Base-by-base conservation (phyloP, 2,329 filamentous ascomycete genomes). In the Phialophora macrospora region DNA sequence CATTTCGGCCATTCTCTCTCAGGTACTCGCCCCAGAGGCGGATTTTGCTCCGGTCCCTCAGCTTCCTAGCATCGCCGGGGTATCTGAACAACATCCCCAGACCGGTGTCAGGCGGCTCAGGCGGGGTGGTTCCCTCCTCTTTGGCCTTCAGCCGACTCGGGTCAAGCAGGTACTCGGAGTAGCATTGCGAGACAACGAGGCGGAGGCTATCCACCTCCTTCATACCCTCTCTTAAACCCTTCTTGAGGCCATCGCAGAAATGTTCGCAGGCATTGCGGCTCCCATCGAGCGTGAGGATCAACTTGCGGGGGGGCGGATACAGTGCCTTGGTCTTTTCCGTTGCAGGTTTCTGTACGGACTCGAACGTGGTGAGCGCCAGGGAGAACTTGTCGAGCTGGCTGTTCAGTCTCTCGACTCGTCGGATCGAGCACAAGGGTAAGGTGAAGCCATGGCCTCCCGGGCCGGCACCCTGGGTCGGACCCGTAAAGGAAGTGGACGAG, bases 401-500 rank as follows among this genome's bases (percentile, higher is more conserved):
- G 75, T 97, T 94, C 63, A 99, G 82, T 64, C 95, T 86, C 81
- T 99, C 95, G 24, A 99, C 95, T 59, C 93, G 85, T 68, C 95
- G 86, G 73, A 99, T 94, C 60, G 92, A 91, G 77, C 91, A 97
- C 24, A 99, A 84, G 4, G 95, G 95, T 62, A 98, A 87, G 1
- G 92, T 97, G 78, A 99, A 98, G 66, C 95, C 95, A 82, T 97
- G 97, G 46, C 93, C 94, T 62, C 92, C 91, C 3, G 95, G 94
- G 0, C 95, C 95, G 24, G 91, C 92, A 65, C 95, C 93, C 75
- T 97, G 90, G 30, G 94, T 97, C 77, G 96, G 92, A 17, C 93
- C 95, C 3, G 92, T 96, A 79, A 96, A 98, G 64, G 88, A 87
- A 55, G 90, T 92, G 22, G 93, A 93, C 0, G 90, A 89, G 68